phyloP scores from a whole-genome alignment of 23 red algal genomes.

The Gracilariopsis chorda region DNA sequence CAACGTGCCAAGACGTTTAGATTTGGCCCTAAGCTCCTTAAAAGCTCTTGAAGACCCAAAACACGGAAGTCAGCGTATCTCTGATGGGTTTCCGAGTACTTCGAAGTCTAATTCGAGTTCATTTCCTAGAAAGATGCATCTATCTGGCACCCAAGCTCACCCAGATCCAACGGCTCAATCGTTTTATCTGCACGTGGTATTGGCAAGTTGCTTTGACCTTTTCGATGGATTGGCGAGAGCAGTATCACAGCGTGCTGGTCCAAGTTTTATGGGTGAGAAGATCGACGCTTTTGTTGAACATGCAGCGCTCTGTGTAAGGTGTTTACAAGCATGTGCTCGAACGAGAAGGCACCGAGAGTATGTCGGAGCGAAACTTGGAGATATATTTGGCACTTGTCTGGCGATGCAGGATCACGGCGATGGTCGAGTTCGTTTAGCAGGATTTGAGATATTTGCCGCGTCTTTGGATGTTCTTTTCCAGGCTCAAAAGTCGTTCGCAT shows the following conservation, averaged over 20 bases:
- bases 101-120: slow-evolving; percentile 27
- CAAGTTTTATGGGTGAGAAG: slow-evolving; percentile 59
- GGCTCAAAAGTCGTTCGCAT: slow-evolving; percentile 41
- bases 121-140: slow-evolving; percentile 30
- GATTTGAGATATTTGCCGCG: slow-evolving; percentile 82
- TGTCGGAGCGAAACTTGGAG: slow-evolving; percentile 59
- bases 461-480: slow-evolving; percentile 73
- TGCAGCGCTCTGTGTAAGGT: slow-evolving; percentile 55
- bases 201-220: slow-evolving; percentile 77
- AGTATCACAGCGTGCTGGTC: slow-evolving; percentile 33
- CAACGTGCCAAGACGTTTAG: slow-evolving; percentile 18
- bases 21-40: slow-evolving; percentile 51
- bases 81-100: slow-evolving; percentile 49
- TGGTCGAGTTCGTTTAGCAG: slow-evolving; percentile 67
- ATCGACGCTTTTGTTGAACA: slow-evolving; percentile 77
- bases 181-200: slow-evolving; percentile 73
- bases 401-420: slow-evolving; percentile 82
- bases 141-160: background rate
- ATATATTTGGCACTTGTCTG: slow-evolving; percentile 74
- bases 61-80: slow-evolving; percentile 36
- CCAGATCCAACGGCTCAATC: slow-evolving; percentile 38
- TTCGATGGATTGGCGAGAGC: slow-evolving; percentile 51
- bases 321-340: slow-evolving; percentile 51
- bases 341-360: slow-evolving; percentile 49
- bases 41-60: slow-evolving; percentile 21